Base-by-base conservation (phyloP, 2,329 filamentous ascomycete species). In the Aspergillus calidoustus region DNA sequence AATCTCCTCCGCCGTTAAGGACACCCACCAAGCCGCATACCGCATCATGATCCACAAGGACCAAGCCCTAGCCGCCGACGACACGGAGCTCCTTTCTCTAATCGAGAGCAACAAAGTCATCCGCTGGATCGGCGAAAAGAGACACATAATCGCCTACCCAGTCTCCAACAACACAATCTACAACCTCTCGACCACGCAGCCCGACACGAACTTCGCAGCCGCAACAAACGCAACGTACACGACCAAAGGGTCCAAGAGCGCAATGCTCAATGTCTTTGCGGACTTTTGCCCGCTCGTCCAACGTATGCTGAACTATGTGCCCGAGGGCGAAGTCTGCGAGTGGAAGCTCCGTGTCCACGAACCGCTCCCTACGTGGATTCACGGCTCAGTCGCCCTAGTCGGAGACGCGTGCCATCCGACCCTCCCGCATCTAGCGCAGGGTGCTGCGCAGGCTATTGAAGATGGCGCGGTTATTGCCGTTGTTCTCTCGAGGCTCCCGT, bases 141-240 rank as follows among this genome's bases (percentile, higher is more conserved):
- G 86, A 4, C 88, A 90, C 66, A 86, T 89, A 64, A 90, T 91
- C 70, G 87, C 86, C 1, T 91, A 91, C 69, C 83, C 87, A 0
- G 83, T 91, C 31, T 82, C 84, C 58, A 82, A 82, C 65, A 87
- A 89, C 69, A 81, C 82, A 17, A 85, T 90, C 60, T 90, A 90
- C 79, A 91, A 91, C 74, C 75, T 90, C 46, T 87, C 84, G 13
- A 88, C 87, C 2, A 80, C 84, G 0, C 87, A 89, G 63, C 85
- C 86, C 0, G 86, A 88, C 61, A 79, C 75, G 31, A 84, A 88
- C 69, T 87, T 87, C 64, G 84, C 86, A 1, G 81, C 81, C 3
- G 86, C 85, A 1, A 82, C 82, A 3, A 84, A 83, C 5, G 83
- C 84, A 11, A 87, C 86, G 2, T 90, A 89, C 72, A 89, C 87